These are phyloP conservation scores for Plasmodium knowlesi DNA, from an alignment of 169 alveolate genomes.

Conservation along the genomic window DNA sequence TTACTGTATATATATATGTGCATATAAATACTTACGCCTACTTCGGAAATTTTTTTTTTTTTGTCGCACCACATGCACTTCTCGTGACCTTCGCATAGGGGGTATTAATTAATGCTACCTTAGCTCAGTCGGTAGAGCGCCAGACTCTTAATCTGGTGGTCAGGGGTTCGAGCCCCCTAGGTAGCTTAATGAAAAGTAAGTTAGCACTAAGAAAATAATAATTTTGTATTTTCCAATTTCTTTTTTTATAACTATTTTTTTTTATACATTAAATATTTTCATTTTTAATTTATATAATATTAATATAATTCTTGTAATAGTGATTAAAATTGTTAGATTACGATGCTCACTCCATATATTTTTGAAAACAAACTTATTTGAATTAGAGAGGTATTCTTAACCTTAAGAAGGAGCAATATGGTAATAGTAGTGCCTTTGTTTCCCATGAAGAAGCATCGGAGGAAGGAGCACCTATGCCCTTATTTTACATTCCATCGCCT, in stretches of 20 bases:
- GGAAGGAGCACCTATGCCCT: background rate
- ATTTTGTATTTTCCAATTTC: background rate
- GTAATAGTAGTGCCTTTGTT: background rate
- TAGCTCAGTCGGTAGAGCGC: slow-evolving; percentile 99
- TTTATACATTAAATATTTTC: too few species aligned
- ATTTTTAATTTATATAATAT: too few species aligned
- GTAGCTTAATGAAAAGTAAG: slow-evolving; percentile 68
- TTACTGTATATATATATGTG: background rate
- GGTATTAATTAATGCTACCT: slow-evolving; percentile 81
- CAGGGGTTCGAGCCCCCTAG: slow-evolving; percentile 99
- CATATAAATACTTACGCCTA: background rate
- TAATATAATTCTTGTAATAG: too few species aligned
- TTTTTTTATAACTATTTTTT: background rate
- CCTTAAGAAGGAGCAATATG: background rate
- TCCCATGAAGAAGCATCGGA: background rate
- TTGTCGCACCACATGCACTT: background rate
- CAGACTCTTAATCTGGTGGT: slow-evolving; percentile 99
- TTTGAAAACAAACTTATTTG: background rate
- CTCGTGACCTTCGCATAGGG: background rate
- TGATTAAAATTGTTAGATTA: too few species aligned
- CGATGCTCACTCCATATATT: background rate
- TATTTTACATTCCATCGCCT: too few species aligned
- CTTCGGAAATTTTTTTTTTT: background rate
- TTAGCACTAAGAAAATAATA: background rate
- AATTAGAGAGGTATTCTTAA: too few species aligned